phyloP scores from a whole-genome alignment of 2,329 filamentous ascomycete genomes.

The Biscogniauxia sp. region DNA sequence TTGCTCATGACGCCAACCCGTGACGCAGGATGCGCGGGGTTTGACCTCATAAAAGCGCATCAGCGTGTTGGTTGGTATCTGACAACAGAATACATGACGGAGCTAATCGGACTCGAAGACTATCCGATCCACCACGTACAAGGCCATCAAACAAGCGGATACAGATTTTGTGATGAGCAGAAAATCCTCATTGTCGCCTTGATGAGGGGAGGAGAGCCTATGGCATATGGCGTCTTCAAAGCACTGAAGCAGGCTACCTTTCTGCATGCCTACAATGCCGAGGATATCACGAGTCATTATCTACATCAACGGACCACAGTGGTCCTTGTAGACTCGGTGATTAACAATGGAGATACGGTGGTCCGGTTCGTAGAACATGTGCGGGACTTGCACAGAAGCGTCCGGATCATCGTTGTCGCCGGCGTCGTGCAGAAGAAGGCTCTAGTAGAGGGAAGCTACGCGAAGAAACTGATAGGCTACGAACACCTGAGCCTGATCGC shows the following conservation, averaged over 20 bases:
- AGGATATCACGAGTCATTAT: conserved; percentile 43
- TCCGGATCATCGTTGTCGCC: conserved; percentile 27
- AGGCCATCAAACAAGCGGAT: conserved; percentile 41
- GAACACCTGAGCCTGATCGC: conserved; percentile 43
- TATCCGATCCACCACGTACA: conserved; percentile 52
- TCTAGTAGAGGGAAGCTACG: conserved; percentile 12
- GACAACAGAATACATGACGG: conserved; percentile 45
- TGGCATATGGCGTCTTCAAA: conserved; percentile 57
- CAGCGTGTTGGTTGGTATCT: conserved; percentile 50
- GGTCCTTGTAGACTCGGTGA: conserved; percentile 58
- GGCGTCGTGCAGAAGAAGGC: conserved; percentile 50
- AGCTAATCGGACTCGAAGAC: conserved; percentile 49
- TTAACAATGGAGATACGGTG: conserved; percentile 56
- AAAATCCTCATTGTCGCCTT: conserved; percentile 54
- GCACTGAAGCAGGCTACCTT: conserved; percentile 44
- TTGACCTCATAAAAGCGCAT: conserved; percentile 48
- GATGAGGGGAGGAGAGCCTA: conserved; percentile 63
- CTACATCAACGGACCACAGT: conserved; percentile 39
- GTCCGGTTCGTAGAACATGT: conserved; percentile 47
- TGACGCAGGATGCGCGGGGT: conserved; percentile 45
- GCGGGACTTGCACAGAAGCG: conserved; percentile 34
- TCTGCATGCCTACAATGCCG: conserved; percentile 21
- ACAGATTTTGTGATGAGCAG: conserved; percentile 45
- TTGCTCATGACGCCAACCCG: conserved; percentile 54
- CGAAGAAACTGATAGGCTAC: conserved; percentile 7